These are phyloP conservation scores for Dictyophora rubrovolvata DNA, from an alignment of 768 basidiomycete species.

Conservation along the genomic window DNA sequence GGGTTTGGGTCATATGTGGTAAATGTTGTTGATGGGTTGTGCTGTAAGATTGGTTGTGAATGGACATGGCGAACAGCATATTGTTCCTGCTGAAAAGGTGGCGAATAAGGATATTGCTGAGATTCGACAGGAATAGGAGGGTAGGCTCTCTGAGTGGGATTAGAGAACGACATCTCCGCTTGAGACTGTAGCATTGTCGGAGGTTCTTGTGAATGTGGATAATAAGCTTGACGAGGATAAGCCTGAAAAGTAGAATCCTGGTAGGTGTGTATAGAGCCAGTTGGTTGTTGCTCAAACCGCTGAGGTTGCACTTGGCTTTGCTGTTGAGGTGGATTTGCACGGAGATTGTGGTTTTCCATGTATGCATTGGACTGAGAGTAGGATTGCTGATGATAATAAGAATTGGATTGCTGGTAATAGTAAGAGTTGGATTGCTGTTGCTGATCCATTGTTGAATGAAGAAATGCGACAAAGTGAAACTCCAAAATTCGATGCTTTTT, in stretches of 20 bases:
- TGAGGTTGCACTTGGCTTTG: neutral
- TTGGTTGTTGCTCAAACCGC: neutral
- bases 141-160: neutral
- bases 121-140: neutral
- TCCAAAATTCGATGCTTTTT: neutral
- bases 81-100: neutral
- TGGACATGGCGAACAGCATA: constrained; percentile 4
- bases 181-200: neutral
- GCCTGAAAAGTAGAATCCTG: neutral
- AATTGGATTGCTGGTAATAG: constrained; percentile 5
- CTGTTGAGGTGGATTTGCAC: neutral
- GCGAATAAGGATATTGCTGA: neutral
- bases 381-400: constrained; percentile 4
- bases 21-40: neutral
- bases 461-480: neutral
- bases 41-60: constrained; percentile 1
- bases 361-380: neutral
- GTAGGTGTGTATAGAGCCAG: neutral
- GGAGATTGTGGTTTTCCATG: neutral
- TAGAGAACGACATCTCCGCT: neutral
- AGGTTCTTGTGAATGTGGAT: neutral
- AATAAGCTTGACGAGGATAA: neutral
- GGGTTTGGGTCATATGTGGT: neutral
- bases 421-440: neutral
- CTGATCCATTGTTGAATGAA: constrained; percentile 7